Conservation (phyloP, 768 basidiomycete species). For the Tubosaeta brunneosetosa region DNA sequence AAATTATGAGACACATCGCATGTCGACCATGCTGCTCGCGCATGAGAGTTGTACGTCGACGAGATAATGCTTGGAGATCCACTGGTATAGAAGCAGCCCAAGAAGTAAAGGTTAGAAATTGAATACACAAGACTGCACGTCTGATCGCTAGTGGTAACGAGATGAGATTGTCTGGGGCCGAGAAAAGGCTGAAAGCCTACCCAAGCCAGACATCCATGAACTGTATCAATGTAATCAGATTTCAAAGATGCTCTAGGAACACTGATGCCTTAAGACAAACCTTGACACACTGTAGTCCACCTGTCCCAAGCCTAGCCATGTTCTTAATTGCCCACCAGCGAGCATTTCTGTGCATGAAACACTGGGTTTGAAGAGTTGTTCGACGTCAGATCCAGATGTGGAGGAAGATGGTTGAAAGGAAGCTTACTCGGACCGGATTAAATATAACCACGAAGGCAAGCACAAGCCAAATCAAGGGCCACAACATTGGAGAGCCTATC, state of each 20-base stretch:
- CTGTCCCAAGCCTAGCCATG: constrained; percentile 55
- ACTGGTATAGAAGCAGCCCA: constrained; percentile 67
- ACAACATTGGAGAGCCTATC: constrained; percentile 65
- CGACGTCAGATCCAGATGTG: not conserved
- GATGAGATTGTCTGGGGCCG: not conserved
- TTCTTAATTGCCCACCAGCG: constrained; percentile 78
- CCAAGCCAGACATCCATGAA: constrained; percentile 89
- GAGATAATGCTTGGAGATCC: not conserved
- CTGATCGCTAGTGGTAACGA: constrained; percentile 53
- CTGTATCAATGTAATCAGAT: constrained; percentile 31
- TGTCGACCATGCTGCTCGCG: constrained; percentile 42
- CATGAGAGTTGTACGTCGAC: constrained; percentile 23
- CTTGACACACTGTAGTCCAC: constrained; percentile 73
- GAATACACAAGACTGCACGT: constrained; percentile 75
- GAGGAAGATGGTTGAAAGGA: not conserved
- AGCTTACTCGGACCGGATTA: constrained; percentile 64
- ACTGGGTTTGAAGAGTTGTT: constrained; percentile 43
- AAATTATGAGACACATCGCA: constrained; percentile 45
- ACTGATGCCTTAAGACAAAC: no score
- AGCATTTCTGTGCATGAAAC: constrained; percentile 28
- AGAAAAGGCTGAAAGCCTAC: constrained; percentile 34
- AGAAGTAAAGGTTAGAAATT: constrained; percentile 62
- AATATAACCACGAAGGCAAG: constrained; percentile 55
- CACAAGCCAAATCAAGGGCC: constrained; percentile 80
- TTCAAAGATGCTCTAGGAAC: not conserved